Percentiles rank a stretch among this genome's conserved stretches.
Evolutionary conservation across 257 asterid genomes (phyloP).

Genomic region (Solanum chiquidenum): DNA sequence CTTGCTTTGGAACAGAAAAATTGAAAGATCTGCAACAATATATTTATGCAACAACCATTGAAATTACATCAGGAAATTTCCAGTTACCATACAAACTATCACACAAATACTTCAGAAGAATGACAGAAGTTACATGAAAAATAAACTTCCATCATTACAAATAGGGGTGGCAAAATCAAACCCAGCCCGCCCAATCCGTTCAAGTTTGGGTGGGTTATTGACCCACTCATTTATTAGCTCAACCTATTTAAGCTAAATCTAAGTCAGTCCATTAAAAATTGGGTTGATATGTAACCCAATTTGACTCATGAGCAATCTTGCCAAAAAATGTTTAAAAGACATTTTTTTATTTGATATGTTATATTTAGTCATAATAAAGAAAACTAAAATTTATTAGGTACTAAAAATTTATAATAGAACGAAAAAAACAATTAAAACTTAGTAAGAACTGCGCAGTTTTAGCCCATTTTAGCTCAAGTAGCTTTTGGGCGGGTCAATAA

Average conservation of each 20-base stretch:
- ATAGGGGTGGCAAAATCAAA: background rate
- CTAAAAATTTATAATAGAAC: background rate
- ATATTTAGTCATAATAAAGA: background rate
- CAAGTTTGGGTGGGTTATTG: background rate
- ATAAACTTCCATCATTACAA: background rate
- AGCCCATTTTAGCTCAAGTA: background rate
- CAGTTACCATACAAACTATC: background rate
- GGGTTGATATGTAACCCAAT: background rate
- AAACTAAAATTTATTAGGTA: background rate
- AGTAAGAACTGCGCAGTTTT: background rate
- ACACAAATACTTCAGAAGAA: background rate
- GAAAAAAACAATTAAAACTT: background rate
- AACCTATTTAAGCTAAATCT: background rate
- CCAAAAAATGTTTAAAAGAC: background rate
- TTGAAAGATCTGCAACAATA: conserved; percentile 53
- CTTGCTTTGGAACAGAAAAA: conserved; percentile 81
- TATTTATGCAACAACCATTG: background rate
- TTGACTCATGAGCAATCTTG: background rate
- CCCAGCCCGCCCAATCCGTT: background rate
- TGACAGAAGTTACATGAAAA: background rate
- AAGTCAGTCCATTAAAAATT: background rate
- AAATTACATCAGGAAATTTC: background rate
- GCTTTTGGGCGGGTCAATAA: background rate
- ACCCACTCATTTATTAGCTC: background rate
- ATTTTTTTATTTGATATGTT: background rate